Evolutionary conservation across 371 early-diverging fungal species (phyloP), one percentile per base, ranked within the genome.

Genomic region (Nematocida sp.): DNA sequence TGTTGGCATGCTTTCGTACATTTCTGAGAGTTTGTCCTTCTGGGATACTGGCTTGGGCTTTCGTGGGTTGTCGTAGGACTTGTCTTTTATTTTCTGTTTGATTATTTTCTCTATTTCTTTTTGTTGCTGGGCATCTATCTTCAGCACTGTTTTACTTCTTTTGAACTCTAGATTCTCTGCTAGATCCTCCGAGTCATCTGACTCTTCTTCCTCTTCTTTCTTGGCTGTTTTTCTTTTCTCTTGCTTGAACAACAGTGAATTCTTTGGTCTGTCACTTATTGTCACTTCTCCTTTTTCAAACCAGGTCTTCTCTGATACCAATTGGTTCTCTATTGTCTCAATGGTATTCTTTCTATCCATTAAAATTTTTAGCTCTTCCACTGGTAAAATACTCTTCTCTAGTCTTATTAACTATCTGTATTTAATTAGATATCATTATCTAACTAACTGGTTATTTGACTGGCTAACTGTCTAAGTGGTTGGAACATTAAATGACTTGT

Each of bases 231-330:
- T 19, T 52, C 31, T 31, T n/a, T 43, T 37, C 5, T 9, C 31
- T 3, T 25, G 9, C 11, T 21, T 29, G 15, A 37, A 38, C 15
- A 70, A 19, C 7, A 70, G 48, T 9, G 74, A 55, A 35, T 57
- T 57, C 31, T 70, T 70, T 60, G 74, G 74, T 5, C 74, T 23
- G 11, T 70, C 74, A 31, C 60, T 70, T 13, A 58, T 43, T 11
- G 74, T 35, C 0, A 70, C 74, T 38, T 70, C 74, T 60, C 74
- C 74, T 2, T 58, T 57, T 41, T 70, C 74, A 46, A 34, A 70
- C 74, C 74, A 70, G 1, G 57, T 25, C 35, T 60, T 70, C 15
- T 45, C 19, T 3, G 32, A n/a, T 4, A 70, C 60, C 19, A 70
- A 47, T 49, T 70, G 34, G 15, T 45, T 49, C 40, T 70, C 74